Conservation (phyloP, 2,329 filamentous ascomycete species). For the Emergomyces pasteurianus region DNA sequence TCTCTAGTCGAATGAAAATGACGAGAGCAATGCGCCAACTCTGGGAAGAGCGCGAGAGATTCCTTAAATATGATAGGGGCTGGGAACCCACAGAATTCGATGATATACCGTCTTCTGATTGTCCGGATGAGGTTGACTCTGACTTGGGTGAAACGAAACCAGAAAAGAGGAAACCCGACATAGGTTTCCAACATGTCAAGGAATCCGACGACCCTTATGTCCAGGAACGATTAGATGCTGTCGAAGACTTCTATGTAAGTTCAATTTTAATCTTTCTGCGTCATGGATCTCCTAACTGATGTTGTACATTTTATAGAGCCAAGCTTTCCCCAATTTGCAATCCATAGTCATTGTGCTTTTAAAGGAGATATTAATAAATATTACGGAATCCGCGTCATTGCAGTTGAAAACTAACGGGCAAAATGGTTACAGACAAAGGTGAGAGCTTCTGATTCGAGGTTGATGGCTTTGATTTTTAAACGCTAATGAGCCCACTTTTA, state of each 20-base stretch:
- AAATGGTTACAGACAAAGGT: constrained; percentile 35
- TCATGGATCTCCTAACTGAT: neutral
- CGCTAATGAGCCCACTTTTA: neutral
- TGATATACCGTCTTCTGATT: constrained; percentile 29
- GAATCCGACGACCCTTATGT: constrained; percentile 28
- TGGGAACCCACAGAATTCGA: constrained; percentile 51
- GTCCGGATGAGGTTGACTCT: constrained; percentile 13
- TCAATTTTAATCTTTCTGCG: neutral
- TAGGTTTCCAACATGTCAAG: constrained; percentile 9
- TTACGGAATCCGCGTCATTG: constrained; percentile 67
- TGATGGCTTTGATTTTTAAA: neutral
- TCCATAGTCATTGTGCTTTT: constrained; percentile 87
- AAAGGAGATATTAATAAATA: constrained; percentile 75
- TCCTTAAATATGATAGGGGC: constrained; percentile 82
- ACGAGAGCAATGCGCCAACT: constrained; percentile 83
- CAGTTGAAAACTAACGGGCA: constrained; percentile 37
- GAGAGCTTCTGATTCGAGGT: constrained; percentile 21
- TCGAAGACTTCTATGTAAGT: constrained; percentile 79
- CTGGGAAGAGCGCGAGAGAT: constrained; percentile 86
- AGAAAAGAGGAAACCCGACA: constrained; percentile 6
- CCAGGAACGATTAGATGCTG: constrained; percentile 51
- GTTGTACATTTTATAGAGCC: constrained; percentile 39
- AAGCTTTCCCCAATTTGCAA: constrained; percentile 73
- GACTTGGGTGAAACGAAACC: constrained; percentile 8
- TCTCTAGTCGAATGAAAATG: constrained; percentile 80